phyloP scores from a whole-genome alignment of 2,329 filamentous ascomycete species.

The Massarina eburnea region DNA sequence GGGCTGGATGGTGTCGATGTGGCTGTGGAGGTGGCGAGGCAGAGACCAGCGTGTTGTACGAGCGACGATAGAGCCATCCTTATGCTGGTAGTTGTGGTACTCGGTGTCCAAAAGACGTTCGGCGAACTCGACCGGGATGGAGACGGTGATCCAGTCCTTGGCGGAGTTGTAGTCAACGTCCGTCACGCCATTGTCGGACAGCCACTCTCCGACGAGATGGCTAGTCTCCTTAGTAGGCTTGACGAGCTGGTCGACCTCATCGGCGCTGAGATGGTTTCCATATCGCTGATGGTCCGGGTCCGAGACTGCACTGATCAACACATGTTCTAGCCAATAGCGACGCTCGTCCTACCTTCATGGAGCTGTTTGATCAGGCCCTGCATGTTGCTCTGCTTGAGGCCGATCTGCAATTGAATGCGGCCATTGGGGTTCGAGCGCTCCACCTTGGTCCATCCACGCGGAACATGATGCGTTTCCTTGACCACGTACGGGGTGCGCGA shows the following conservation, averaged over 20 bases:
- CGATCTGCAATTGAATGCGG: slow-evolving; percentile 59
- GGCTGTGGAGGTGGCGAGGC: slow-evolving; percentile 58
- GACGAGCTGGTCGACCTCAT: slow-evolving; percentile 58
- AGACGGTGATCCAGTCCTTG: slow-evolving; percentile 60
- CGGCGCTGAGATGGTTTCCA: slow-evolving; percentile 55
- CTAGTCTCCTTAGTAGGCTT: slow-evolving; percentile 56
- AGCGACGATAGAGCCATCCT: slow-evolving; percentile 55
- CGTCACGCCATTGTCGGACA: slow-evolving; percentile 55
- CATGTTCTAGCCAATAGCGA: not conserved
- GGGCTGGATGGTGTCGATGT: slow-evolving; percentile 62
- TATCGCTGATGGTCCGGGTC: slow-evolving; percentile 56
- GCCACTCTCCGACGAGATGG: slow-evolving; percentile 58
- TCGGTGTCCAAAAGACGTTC: slow-evolving; percentile 57
- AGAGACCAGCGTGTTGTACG: slow-evolving; percentile 61
- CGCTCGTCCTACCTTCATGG: slow-evolving; percentile 46
- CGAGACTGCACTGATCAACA: slow-evolving; percentile 16
- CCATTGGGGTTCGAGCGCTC: slow-evolving; percentile 52
- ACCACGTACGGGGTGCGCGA: slow-evolving; percentile 51
- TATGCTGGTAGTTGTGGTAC: slow-evolving; percentile 55
- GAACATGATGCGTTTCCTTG: slow-evolving; percentile 59
- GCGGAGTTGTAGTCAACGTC: slow-evolving; percentile 50
- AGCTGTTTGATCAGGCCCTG: slow-evolving; percentile 59
- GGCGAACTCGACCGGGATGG: slow-evolving; percentile 53
- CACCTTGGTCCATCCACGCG: slow-evolving; percentile 53
- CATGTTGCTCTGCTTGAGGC: slow-evolving; percentile 60